Evolutionary conservation across 495 filamentous ascomycete species (phyloP).

Genomic region (Lophiotrema nucula): DNA sequence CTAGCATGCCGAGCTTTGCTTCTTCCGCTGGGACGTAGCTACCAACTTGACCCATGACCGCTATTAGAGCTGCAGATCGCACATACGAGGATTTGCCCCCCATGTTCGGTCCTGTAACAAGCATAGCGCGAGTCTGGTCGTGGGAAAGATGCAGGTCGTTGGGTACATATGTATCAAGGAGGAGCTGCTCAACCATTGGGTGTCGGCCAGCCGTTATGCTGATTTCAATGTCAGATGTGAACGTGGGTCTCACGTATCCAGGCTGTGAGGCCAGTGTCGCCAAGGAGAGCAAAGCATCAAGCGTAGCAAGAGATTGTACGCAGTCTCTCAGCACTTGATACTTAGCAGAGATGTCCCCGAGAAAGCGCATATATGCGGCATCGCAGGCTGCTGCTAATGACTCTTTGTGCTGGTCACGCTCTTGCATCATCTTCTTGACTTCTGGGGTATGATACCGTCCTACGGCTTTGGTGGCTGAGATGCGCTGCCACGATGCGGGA

Average conservation of each 20-base stretch:
- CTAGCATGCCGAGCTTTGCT: conserved; percentile 74
- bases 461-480: conserved; percentile 88
- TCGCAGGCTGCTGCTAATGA: conserved; percentile 90
- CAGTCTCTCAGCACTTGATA: conserved; percentile 90
- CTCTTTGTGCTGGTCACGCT: conserved; percentile 94
- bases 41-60: conserved; percentile 92
- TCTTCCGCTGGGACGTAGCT: conserved; percentile 84
- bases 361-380: conserved; percentile 68
- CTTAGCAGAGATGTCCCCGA: conserved; percentile 68
- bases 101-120: conserved; percentile 98
- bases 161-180: conserved; percentile 85
- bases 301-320: conserved; percentile 76
- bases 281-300: conserved; percentile 89
- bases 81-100: conserved; percentile 96
- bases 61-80: conserved; percentile 83
- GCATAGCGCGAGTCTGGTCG: conserved; percentile 63
- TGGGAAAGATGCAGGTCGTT: conserved; percentile 74
- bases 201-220: conserved; percentile 76
- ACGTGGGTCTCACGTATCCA: conserved; percentile 85
- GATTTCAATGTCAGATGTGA: conserved; percentile 67
- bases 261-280: conserved; percentile 80
- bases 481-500: conserved; percentile 90
- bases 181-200: conserved; percentile 92
- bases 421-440: conserved; percentile 74
- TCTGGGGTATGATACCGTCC: conserved; percentile 94